Conservation (phyloP, 768 basidiomycete species). For the Rhodotorula sphaerocarpa region DNA sequence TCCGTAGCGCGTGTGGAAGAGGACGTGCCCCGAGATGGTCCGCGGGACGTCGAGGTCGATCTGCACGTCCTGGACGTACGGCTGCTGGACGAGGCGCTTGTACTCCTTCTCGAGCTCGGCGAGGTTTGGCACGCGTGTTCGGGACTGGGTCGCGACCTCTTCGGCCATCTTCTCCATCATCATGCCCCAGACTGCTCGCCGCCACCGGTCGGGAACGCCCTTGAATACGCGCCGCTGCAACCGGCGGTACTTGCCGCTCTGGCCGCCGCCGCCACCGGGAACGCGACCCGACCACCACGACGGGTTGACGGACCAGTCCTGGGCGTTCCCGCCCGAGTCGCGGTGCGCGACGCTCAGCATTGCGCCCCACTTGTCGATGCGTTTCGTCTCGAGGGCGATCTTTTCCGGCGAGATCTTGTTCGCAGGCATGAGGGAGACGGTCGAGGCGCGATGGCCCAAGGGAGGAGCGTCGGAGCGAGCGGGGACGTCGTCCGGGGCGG, state of each 20-base stretch:
- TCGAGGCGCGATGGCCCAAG: conserved; percentile 35
- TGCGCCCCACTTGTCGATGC: conserved; percentile 88
- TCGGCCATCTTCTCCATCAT: conserved; percentile 24
- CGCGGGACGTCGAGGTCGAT: conserved; percentile 96
- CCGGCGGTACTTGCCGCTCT: conserved; percentile 36
- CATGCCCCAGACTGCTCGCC: conserved; percentile 72
- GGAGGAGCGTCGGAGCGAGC: conserved; percentile 26
- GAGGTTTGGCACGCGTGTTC: conserved; percentile 2
- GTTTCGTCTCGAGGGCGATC: conserved; percentile 55
- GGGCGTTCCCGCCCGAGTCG: conserved; percentile 71
- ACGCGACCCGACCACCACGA: conserved; percentile 18
- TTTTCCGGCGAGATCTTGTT: conserved; percentile 42
- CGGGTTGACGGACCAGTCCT: conserved; percentile 54
- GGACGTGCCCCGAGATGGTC: conserved; percentile 86
- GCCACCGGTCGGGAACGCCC: conserved; percentile 94
- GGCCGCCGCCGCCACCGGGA: conserved; percentile 6
- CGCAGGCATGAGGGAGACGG: conserved; percentile 43
- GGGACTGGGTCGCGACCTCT: not conserved
- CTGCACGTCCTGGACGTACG: conserved; percentile 86
- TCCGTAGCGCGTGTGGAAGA: conserved; percentile 93
- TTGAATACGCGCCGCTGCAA: conserved; percentile 71
- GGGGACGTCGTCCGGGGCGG: conserved; percentile 41
- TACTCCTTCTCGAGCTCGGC: conserved; percentile 20
- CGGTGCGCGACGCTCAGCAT: conserved; percentile 62
- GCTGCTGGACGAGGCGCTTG: conserved; percentile 54